Evolutionary conservation across 106 monocot species (phyloP).

Genomic region (Posidonia australis): DNA sequence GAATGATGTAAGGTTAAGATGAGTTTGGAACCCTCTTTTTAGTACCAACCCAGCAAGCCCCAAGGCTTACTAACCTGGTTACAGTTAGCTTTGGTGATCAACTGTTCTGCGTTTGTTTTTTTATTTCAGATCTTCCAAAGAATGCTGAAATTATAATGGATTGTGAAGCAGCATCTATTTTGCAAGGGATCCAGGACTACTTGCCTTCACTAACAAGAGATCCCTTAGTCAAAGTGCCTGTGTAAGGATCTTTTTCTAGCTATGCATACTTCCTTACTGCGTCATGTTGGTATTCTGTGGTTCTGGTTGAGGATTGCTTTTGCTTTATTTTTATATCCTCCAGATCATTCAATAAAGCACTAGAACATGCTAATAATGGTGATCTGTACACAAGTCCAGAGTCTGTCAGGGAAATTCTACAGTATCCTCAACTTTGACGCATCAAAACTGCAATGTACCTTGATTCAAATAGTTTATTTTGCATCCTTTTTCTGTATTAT

Average conservation of each 20-base stretch:
- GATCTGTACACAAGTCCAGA: conserved; percentile 28
- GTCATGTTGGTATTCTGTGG: not conserved
- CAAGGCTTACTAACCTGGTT: too few relatives aligned
- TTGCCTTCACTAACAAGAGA: conserved; percentile 40
- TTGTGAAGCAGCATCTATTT: conserved; percentile 46
- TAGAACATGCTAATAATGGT: conserved; percentile 32
- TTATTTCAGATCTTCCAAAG: conserved; percentile 42
- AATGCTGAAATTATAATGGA: conserved; percentile 44
- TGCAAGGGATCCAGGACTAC: conserved; percentile 52
- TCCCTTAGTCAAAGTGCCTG: conserved; percentile 41
- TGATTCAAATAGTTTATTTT: not conserved
- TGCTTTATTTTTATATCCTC: conserved; percentile 4
- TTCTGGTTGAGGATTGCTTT: not conserved
- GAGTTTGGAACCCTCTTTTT: too few relatives aligned
- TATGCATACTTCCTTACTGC: not conserved
- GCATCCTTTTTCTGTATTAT: not conserved
- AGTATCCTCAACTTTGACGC: conserved; percentile 40
- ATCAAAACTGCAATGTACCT: not conserved
- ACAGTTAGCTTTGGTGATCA: too few relatives aligned
- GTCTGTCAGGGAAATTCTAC: conserved; percentile 33
- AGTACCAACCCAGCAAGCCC: too few relatives aligned
- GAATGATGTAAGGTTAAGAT: too few relatives aligned
- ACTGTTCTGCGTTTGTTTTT: not conserved
- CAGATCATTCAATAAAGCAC: conserved; percentile 56
- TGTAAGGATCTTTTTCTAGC: conserved; percentile 19